These are phyloP conservation scores for Glycine latifolia DNA, from an alignment of 306 rosid genomes.

Conservation along the genomic window DNA sequence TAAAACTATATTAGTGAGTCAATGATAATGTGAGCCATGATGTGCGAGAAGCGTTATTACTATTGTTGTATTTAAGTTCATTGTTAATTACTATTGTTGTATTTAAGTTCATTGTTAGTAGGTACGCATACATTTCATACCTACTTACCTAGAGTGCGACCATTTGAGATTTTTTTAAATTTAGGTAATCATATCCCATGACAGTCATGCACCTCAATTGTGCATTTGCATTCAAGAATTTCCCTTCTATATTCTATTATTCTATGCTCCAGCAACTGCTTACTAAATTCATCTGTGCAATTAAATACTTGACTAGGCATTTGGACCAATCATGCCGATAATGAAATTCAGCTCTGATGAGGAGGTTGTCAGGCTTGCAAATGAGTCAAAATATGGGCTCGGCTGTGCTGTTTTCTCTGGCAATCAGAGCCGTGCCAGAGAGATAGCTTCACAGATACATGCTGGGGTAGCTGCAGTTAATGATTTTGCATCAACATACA, in stretches of 20 bases:
- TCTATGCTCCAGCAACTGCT: conserved; percentile 21
- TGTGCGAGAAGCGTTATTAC: neutral
- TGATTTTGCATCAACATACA: conserved; percentile 81
- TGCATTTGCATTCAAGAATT: conserved; percentile 23
- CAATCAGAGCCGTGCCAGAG: conserved; percentile 74
- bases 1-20: neutral
- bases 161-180: conserved; percentile 33
- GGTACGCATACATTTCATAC: conserved; percentile 5
- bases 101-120: conserved; percentile 11
- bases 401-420: conserved; percentile 94
- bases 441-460: conserved; percentile 78
- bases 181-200: neutral
- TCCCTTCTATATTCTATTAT: neutral
- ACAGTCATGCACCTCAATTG: conserved; percentile 12
- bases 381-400: conserved; percentile 88
- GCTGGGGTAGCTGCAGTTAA: conserved; percentile 84
- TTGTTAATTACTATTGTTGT: neutral
- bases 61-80: conserved; percentile 17
- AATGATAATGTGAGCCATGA: neutral
- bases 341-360: conserved; percentile 90
- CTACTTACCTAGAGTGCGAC: neutral
- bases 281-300: conserved; percentile 38
- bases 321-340: conserved; percentile 93
- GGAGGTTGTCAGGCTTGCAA: conserved; percentile 80
- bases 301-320: conserved; percentile 62